Conservation (phyloP, 495 filamentous ascomycete genomes). For the Aspergillus haitiensis region DNA sequence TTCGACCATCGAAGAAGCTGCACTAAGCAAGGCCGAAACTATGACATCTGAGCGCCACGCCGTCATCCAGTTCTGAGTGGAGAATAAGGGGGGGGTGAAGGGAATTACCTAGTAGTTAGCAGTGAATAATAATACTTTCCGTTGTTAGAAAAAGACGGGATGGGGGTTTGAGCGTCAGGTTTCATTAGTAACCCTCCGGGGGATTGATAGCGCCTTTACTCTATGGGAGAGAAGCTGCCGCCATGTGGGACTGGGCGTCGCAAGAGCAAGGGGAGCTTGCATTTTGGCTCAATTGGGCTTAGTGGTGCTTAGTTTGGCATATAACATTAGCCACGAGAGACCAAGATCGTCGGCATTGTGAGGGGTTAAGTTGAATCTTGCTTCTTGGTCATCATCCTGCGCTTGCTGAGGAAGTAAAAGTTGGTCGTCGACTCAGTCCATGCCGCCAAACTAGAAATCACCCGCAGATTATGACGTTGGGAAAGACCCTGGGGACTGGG, state of each 20-base stretch:
- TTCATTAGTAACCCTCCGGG: background rate
- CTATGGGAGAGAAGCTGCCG: background rate
- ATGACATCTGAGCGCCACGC: slow-evolving; percentile 6
- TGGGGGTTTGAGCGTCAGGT: slow-evolving; percentile 3
- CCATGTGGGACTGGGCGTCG: slow-evolving; percentile 7
- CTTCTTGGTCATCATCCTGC: background rate
- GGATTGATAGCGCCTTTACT: background rate
- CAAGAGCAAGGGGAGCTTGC: background rate
- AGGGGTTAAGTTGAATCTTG: background rate
- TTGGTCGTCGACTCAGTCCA: background rate
- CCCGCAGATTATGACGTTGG: too few species aligned
- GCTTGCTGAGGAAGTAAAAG: background rate
- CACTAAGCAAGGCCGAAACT: background rate
- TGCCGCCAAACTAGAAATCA: too few species aligned
- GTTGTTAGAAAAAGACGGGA: background rate
- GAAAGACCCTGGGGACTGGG: too few species aligned
- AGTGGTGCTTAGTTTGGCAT: background rate
- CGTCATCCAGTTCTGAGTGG: slow-evolving; percentile 1
- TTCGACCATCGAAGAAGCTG: too few species aligned
- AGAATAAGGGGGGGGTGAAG: background rate
- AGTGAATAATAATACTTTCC: background rate
- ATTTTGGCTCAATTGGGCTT: slow-evolving; percentile 1
- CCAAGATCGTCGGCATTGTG: background rate
- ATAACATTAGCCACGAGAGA: background rate
- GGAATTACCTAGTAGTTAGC: background rate